Percentiles rank a stretch among this genome's conserved stretches.
Conservation (phyloP, 2,329 filamentous ascomycete genomes). For the Colletotrichum trifolii region DNA sequence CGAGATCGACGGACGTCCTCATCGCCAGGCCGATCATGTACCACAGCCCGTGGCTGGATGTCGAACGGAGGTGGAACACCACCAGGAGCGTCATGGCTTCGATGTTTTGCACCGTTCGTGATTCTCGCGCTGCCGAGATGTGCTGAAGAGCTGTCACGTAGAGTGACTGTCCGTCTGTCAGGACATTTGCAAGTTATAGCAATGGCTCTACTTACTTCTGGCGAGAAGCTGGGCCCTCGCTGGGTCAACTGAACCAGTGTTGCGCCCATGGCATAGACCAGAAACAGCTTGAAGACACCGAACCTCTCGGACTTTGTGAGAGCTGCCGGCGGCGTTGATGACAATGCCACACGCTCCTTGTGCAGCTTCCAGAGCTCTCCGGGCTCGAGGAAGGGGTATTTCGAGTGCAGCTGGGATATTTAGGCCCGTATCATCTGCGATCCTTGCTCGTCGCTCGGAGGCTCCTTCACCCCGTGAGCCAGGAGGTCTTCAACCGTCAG, state of each 20-base stretch:
- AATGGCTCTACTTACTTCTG: slow-evolving; percentile 48
- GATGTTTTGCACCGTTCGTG: slow-evolving; percentile 61
- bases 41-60: slow-evolving; percentile 62
- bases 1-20: slow-evolving; percentile 63
- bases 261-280: slow-evolving; percentile 63
- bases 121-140: slow-evolving; percentile 58
- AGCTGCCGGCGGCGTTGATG: slow-evolving; percentile 46
- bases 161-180: slow-evolving; percentile 49
- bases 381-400: slow-evolving; percentile 62
- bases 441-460: slow-evolving; percentile 58
- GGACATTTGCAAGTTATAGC: slow-evolving; percentile 1
- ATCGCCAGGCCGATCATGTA: slow-evolving; percentile 66
- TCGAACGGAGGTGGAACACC: slow-evolving; percentile 61
- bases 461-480: slow-evolving; percentile 53
- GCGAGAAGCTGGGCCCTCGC: slow-evolving; percentile 47
- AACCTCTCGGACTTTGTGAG: slow-evolving; percentile 46
- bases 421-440: slow-evolving; percentile 56
- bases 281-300: slow-evolving; percentile 61
- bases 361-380: slow-evolving; percentile 57
- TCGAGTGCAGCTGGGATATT: slow-evolving; percentile 56
- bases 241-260: slow-evolving; percentile 60
- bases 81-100: slow-evolving; percentile 63
- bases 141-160: slow-evolving; percentile 61
- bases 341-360: slow-evolving; percentile 49
- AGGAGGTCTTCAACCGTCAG: slow-evolving; percentile 54